Evolutionary conservation across 106 monocot genomes (phyloP), one percentile per base, ranked within the genome.

Genomic region (Xerophyta viscosa): DNA sequence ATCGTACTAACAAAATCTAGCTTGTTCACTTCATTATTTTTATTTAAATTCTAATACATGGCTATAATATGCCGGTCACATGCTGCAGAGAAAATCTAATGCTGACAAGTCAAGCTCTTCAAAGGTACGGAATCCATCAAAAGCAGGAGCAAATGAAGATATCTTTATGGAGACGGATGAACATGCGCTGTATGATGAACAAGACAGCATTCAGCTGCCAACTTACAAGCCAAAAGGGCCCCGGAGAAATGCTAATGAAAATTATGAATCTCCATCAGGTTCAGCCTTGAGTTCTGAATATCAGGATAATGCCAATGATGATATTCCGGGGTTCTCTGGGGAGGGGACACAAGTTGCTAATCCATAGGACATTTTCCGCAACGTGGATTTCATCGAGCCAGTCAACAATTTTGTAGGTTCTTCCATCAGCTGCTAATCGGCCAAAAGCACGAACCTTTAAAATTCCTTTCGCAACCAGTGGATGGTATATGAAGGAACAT

Each of bases 41-140:
- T 10, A 2, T 46, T 20, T 47, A 9, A 20, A 0, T 47, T 6
- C 23, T 1, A 47, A 21, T 23, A 20, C 47, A 9, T 17, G n/a
- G 21, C 9, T 3, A 47, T 6, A 23, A 6, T n/a, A n/a, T n/a
- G n/a, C n/a, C n/a, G n/a, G n/a, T n/a, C n/a, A n/a, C 20, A 14
- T 28, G 18, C 37, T 67, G 11, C 60, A 89, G 82, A 76, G 76
- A 52, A 85, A 79, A 73, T 49, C 68, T 25, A 68, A 28, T 36
- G 50, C 83, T 9, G 69, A 79, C 25, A 49, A 64, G 27, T 62
- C 70, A 71, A 58, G 28, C 37, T 11, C 42, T 57, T 11, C 65
- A 8, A 84, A 64, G 45, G 24, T 37, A 12, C 61, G 28, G 31
- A 72, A 76, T 27, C 24, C 44, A 52, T 37, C 47, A 4, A 73